Conservation (phyloP, 2,329 filamentous ascomycete genomes). For the Chlorencoelia australis region DNA sequence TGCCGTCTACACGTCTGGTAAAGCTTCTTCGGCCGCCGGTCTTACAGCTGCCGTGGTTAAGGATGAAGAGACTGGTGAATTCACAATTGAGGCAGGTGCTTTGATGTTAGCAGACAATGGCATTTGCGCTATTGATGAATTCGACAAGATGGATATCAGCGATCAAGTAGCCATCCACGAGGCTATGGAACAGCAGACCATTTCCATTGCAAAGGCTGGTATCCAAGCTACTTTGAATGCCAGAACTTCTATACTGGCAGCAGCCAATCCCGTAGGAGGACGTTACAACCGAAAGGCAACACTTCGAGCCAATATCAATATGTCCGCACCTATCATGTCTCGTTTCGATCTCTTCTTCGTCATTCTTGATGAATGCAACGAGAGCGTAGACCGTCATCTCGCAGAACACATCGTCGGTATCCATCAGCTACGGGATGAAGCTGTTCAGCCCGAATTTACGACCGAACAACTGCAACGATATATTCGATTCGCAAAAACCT, state of each 20-base stretch:
- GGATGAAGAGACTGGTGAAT: constrained; percentile 96
- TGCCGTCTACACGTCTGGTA: constrained; percentile 94
- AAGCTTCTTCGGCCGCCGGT: constrained; percentile 94
- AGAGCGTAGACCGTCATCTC: constrained; percentile 78
- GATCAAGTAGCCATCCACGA: constrained; percentile 99
- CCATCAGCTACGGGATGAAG: constrained; percentile 85
- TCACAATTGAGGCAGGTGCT: constrained; percentile 95
- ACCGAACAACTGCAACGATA: constrained; percentile 96
- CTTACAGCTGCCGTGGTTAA: constrained; percentile 94
- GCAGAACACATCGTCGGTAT: constrained; percentile 92
- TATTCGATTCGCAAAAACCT: constrained; percentile 91
- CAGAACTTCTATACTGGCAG: constrained; percentile 87
- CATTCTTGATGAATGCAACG: constrained; percentile 92
- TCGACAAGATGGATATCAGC: constrained; percentile 98
- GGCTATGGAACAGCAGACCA: constrained; percentile 99
- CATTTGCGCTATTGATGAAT: constrained; percentile 97
- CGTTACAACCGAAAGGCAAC: constrained; percentile 97
- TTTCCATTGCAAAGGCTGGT: constrained; percentile 95
- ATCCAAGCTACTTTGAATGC: constrained; percentile 97
- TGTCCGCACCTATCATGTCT: constrained; percentile 98
- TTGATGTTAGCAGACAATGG: constrained; percentile 96
- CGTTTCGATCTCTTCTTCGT: constrained; percentile 99
- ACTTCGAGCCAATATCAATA: constrained; percentile 90
- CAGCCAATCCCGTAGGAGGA: constrained; percentile 90
- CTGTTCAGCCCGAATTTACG: constrained; percentile 84